phyloP scores from a whole-genome alignment of 108 stramenopile species.

The Skeletonema potamos region DNA sequence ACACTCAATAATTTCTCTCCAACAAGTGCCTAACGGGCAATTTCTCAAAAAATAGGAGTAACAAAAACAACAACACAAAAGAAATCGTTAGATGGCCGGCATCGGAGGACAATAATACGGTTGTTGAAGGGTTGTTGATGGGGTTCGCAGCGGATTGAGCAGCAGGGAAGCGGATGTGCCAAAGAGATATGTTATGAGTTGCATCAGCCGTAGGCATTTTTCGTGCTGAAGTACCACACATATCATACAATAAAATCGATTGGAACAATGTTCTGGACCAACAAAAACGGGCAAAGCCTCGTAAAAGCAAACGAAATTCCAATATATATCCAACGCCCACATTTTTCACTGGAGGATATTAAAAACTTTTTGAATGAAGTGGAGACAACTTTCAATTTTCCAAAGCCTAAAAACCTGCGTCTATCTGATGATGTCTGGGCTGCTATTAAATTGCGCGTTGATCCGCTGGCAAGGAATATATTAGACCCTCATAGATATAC shows the following conservation, averaged over 20 bases:
- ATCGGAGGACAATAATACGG: too few species aligned
- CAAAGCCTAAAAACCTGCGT: slow-evolving; percentile 30
- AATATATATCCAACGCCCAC: slow-evolving; percentile 45
- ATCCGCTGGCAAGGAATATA: slow-evolving; percentile 47
- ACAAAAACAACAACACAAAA: too few species aligned
- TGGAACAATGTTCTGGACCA: background rate
- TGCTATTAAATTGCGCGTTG: slow-evolving; percentile 48
- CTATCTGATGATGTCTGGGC: slow-evolving; percentile 50
- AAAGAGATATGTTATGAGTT: too few species aligned
- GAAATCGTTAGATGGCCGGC: too few species aligned
- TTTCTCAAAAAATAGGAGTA: too few species aligned
- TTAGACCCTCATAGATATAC: slow-evolving; percentile 47
- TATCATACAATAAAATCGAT: slow-evolving; percentile 5
- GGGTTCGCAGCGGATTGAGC: too few species aligned
- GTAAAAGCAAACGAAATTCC: slow-evolving; percentile 33
- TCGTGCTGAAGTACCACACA: too few species aligned
- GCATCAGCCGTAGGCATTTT: too few species aligned
- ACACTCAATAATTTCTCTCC: too few species aligned
- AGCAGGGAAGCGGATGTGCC: too few species aligned
- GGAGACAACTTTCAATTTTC: slow-evolving; percentile 45
- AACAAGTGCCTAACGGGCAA: too few species aligned
- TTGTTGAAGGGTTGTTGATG: too few species aligned
- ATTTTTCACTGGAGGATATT: slow-evolving; percentile 21
- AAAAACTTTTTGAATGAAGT: slow-evolving; percentile 19
- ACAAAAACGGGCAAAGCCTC: background rate